Evolutionary conservation across 768 basidiomycete species (phyloP).

Genomic region (Xerocomellus chrysenteron): DNA sequence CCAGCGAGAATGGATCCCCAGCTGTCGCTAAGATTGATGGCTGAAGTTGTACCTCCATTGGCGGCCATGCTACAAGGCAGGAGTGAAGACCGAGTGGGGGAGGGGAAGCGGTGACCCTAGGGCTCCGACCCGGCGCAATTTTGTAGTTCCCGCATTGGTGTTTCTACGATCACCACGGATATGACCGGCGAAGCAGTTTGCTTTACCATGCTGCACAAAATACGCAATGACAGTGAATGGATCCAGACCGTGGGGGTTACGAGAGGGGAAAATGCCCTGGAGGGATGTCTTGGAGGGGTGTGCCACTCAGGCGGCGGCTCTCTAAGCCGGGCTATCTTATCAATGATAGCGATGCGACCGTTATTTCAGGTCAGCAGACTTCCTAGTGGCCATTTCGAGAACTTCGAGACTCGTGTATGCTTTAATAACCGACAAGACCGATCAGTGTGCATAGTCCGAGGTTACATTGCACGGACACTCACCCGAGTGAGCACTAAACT

Average conservation of each 20-base stretch:
- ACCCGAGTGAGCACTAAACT: no score
- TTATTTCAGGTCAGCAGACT: background rate
- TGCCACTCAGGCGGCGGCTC: background rate
- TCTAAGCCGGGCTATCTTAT: no score
- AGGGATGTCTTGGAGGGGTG: no score
- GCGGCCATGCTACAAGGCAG: constrained; percentile 12
- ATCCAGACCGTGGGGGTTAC: no score
- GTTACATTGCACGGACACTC: no score
- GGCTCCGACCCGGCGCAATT: background rate
- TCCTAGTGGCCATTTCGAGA: background rate
- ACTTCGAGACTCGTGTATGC: background rate
- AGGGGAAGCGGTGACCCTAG: background rate
- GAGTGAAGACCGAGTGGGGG: background rate
- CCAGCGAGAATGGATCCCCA: constrained; percentile 28
- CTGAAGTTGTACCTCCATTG: background rate
- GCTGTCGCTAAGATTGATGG: constrained; percentile 9
- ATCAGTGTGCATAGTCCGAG: background rate
- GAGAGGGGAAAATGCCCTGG: no score
- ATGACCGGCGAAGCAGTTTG: no score
- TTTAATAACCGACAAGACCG: background rate
- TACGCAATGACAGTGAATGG: no score
- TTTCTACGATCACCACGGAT: constrained; percentile 9
- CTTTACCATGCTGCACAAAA: no score
- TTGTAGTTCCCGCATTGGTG: constrained; percentile 10
- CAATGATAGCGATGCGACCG: no score